Evolutionary conservation across 768 basidiomycete species (phyloP).

Genomic region (Mrakia hoshinonis): DNA sequence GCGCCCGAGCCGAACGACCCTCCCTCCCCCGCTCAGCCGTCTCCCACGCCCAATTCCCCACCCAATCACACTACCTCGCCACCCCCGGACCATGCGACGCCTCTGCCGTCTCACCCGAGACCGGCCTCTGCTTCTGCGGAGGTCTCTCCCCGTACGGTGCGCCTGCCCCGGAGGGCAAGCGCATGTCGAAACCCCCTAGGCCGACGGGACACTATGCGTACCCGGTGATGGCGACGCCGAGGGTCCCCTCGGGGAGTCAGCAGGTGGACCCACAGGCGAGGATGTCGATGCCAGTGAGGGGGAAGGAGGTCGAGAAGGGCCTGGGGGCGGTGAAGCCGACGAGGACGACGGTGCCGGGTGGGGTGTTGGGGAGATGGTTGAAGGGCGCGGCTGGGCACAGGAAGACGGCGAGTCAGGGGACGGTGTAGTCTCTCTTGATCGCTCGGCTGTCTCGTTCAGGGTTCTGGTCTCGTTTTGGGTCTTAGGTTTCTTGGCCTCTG

Average conservation of each 20-base stretch:
- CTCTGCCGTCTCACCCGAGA: background rate
- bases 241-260: background rate
- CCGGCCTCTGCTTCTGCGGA: slow-evolving; percentile 1
- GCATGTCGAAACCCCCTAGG: background rate
- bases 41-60: too few relatives aligned
- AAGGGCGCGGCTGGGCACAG: background rate
- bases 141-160: background rate
- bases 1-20: background rate
- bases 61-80: too few relatives aligned
- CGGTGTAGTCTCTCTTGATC: background rate
- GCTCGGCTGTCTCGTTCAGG: too few relatives aligned
- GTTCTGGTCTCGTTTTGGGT: too few relatives aligned
- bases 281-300: background rate
- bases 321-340: background rate
- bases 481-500: too few relatives aligned
- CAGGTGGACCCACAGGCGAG: background rate
- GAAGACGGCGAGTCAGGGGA: background rate
- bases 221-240: background rate
- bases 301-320: background rate
- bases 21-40: background rate
- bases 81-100: too few relatives aligned
- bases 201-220: background rate
- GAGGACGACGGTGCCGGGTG: background rate
- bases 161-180: too few relatives aligned
- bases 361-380: background rate